Evolutionary conservation across 1,139 yeast genomes (phyloP).

Genomic region (Yamadazyma pseudoaaseri): DNA sequence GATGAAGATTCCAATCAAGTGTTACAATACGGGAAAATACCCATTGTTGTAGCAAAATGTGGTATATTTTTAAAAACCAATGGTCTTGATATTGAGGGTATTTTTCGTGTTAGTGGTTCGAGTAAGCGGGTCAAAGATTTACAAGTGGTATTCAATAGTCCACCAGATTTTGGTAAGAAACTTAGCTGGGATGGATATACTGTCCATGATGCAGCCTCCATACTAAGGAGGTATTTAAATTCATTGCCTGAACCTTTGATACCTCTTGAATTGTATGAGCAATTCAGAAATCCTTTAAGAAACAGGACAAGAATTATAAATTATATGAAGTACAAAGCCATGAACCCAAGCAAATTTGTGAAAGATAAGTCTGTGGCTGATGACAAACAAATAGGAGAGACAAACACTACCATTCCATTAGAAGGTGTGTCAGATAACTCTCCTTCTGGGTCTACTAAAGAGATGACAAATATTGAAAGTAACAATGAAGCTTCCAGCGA

Average conservation of each 20-base stretch:
- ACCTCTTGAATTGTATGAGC: conserved; percentile 74
- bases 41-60: conserved; percentile 93
- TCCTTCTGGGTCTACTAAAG: not conserved
- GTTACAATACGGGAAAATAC: conserved; percentile 74
- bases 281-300: conserved; percentile 75
- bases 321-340: conserved; percentile 57
- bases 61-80: conserved; percentile 81
- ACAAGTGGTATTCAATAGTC: conserved; percentile 77
- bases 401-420: not conserved
- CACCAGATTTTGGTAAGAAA: conserved; percentile 87
- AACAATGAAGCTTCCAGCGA: not conserved
- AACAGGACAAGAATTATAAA: conserved; percentile 58
- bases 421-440: not conserved
- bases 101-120: conserved; percentile 91
- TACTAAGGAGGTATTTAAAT: conserved; percentile 80
- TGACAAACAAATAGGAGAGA: not conserved
- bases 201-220: conserved; percentile 97
- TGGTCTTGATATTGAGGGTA: conserved; percentile 80
- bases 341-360: conserved; percentile 31
- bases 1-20: conserved; percentile 49
- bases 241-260: conserved; percentile 91
- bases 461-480: not conserved
- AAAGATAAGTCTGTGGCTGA: conserved; percentile 8
- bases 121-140: conserved; percentile 84
- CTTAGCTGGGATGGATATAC: conserved; percentile 90